Percentiles rank a stretch among this genome's conserved stretches.
These are phyloP conservation scores for Anthracocystis walkeri DNA, from an alignment of 1,284 basidiomycete species.

Conservation along the genomic window DNA sequence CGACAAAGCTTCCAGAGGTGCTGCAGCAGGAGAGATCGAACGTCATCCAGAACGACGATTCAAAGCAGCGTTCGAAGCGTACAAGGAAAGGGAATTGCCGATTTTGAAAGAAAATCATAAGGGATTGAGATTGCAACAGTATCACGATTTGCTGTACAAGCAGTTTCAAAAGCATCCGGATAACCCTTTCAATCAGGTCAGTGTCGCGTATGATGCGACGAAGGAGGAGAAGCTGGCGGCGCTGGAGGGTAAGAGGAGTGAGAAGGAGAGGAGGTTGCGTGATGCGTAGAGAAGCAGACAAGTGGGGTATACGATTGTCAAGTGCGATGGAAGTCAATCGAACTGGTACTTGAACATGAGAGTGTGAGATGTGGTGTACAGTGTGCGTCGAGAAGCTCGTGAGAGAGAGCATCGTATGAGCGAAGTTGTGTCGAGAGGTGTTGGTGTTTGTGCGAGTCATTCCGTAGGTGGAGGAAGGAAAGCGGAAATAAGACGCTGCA, in stretches of 20 bases:
- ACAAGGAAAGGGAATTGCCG: constrained; percentile 88
- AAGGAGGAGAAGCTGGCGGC: constrained; percentile 84
- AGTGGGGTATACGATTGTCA: neutral
- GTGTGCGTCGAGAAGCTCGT: neutral
- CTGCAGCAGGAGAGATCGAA: constrained; percentile 82
- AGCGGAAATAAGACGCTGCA: constrained; percentile 1
- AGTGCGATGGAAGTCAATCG: neutral
- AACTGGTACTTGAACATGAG: too few species aligned
- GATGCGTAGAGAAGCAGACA: constrained; percentile 6
- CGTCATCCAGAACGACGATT: constrained; percentile 87
- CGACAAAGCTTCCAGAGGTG: constrained; percentile 81
- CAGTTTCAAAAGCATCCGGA: constrained; percentile 80
- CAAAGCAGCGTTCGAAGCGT: constrained; percentile 86
- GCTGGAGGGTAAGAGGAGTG: constrained; percentile 73
- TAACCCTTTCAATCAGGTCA: constrained; percentile 78
- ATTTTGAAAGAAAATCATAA: constrained; percentile 83
- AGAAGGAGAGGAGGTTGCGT: constrained; percentile 62
- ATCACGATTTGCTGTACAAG: constrained; percentile 73
- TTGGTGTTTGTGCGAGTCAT: neutral
- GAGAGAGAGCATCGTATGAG: neutral
- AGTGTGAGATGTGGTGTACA: neutral
- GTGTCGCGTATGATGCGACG: constrained; percentile 80
- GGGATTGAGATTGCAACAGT: constrained; percentile 85
- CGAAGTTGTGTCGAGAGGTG: neutral
- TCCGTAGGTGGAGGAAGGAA: constrained; percentile 1